A percentile compares a stretch with the other conserved stretches of the same genome.
Conservation (phyloP, 345 rosid species). For the Zanthoxylum bungeanum region DNA sequence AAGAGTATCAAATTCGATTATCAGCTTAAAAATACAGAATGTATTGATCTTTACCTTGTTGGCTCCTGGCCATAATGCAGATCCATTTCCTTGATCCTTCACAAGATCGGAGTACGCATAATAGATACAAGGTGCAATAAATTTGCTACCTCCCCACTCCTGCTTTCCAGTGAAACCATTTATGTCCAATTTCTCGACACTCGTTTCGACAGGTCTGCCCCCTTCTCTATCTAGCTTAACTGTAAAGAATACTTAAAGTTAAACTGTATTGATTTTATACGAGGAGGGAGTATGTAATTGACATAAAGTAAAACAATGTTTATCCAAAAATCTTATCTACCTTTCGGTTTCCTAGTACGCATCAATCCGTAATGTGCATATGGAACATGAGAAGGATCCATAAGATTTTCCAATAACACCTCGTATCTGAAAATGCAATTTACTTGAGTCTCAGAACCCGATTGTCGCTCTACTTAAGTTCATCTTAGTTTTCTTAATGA, state of each 20-base stretch:
- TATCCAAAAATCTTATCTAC: conserved; percentile 23
- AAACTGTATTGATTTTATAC: conserved; percentile 1
- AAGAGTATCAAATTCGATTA: neutral
- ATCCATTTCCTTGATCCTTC: conserved; percentile 40
- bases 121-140: conserved; percentile 71
- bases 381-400: conserved; percentile 95
- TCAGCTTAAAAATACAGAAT: neutral
- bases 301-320: neutral
- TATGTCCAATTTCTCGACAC: conserved; percentile 41
- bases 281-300: neutral
- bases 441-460: neutral
- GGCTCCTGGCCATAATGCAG: conserved; percentile 32
- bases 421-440: conserved; percentile 59
- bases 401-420: conserved; percentile 72
- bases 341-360: conserved; percentile 39
- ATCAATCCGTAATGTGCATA: conserved; percentile 82
- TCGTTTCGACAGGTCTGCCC: conserved; percentile 64
- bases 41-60: conserved; percentile 30
- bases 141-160: conserved; percentile 55
- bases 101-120: conserved; percentile 39
- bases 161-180: conserved; percentile 60
- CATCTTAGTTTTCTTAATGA: neutral
- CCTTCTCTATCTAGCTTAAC: conserved; percentile 88
- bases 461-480: neutral
- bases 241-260: conserved; percentile 24